Percentiles rank a stretch among this genome's conserved stretches.
Evolutionary conservation across 208 protist species (phyloP).

Genomic region (Phytomonas sp.): DNA sequence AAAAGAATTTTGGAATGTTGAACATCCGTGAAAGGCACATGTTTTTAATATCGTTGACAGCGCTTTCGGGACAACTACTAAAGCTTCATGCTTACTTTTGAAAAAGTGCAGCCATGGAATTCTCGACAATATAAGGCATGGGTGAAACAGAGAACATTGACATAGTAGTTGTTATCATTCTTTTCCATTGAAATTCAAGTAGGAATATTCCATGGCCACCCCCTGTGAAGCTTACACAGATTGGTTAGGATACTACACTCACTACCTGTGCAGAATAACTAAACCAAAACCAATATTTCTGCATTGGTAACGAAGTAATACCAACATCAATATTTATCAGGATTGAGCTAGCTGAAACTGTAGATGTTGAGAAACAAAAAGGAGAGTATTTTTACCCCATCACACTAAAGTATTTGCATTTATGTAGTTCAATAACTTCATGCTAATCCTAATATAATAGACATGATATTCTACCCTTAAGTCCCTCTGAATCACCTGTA

Average conservation of each 20-base stretch:
- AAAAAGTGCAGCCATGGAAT: background rate
- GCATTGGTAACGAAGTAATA: background rate
- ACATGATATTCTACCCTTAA: too few species aligned
- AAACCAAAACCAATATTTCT: background rate
- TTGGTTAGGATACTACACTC: background rate
- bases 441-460: too few species aligned
- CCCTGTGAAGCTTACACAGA: too few species aligned
- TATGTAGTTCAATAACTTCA: too few species aligned
- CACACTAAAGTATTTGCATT: background rate
- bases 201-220: background rate
- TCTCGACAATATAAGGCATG: background rate
- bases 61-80: background rate
- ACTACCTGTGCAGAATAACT: background rate
- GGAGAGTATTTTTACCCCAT: background rate
- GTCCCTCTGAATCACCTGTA: too few species aligned
- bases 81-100: background rate
- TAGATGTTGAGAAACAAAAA: background rate
- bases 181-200: background rate
- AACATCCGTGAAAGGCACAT: background rate
- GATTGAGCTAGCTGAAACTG: background rate
- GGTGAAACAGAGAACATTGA: background rate
- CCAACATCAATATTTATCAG: background rate
- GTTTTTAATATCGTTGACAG: background rate
- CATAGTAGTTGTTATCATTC: background rate
- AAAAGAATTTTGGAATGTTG: background rate